These are phyloP conservation scores for Macrocystidia cucumis DNA, from an alignment of 1,284 basidiomycete species.

Conservation along the genomic window DNA sequence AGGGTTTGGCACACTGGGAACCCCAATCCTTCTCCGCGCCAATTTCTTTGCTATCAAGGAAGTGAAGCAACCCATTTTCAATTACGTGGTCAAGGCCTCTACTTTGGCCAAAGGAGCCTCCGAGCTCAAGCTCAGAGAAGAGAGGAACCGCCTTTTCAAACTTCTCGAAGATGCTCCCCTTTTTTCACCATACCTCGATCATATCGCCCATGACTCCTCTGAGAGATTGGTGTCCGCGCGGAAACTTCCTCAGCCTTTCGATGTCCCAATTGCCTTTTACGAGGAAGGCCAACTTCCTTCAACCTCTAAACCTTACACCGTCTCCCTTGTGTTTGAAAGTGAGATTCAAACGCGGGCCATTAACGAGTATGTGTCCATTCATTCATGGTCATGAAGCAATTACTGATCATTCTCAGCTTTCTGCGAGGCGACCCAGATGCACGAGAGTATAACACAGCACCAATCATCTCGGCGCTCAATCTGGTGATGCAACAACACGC, in stretches of 20 bases:
- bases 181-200: slow-evolving; percentile 30
- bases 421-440: slow-evolving; percentile 34
- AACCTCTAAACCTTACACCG: slow-evolving; percentile 38
- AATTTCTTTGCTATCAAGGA: slow-evolving; percentile 61
- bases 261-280: slow-evolving; percentile 37
- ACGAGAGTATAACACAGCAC: slow-evolving; percentile 39
- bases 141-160: slow-evolving; percentile 41
- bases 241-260: slow-evolving; percentile 48
- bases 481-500: slow-evolving; percentile 56
- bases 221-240: slow-evolving; percentile 49
- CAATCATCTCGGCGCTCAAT: slow-evolving; percentile 56
- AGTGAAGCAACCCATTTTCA: slow-evolving; percentile 42
- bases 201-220: slow-evolving; percentile 57
- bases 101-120: no score
- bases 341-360: slow-evolving; percentile 37
- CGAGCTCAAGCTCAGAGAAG: slow-evolving; percentile 46
- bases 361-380: slow-evolving; percentile 33
- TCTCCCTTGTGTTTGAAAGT: slow-evolving; percentile 40
- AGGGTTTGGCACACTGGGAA: slow-evolving; percentile 56
- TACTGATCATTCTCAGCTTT: slow-evolving; percentile 30
- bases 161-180: slow-evolving; percentile 44
- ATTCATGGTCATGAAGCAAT: neutral
- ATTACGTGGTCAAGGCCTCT: slow-evolving; percentile 51
- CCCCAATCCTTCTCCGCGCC: slow-evolving; percentile 42
- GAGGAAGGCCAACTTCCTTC: slow-evolving; percentile 34